These are phyloP conservation scores for Acorus gramineus DNA, from an alignment of 106 monocot species.

Conservation along the genomic window DNA sequence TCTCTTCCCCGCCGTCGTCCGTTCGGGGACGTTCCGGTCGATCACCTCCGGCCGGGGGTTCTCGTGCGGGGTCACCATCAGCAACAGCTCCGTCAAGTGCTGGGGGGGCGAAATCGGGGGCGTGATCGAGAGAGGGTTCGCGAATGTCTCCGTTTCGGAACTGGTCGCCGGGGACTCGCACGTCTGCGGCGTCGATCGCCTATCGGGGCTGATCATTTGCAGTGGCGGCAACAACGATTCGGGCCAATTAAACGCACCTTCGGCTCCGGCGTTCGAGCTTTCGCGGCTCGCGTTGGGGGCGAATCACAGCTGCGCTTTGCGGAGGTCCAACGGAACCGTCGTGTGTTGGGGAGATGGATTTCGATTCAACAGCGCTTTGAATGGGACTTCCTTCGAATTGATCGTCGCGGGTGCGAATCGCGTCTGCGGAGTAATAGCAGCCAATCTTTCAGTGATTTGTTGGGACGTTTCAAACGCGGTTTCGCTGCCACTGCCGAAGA, in stretches of 20 bases:
- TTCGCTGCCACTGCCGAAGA: conserved; percentile 19
- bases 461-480: conserved; percentile 32
- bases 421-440: conserved; percentile 55
- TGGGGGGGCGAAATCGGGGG: conserved; percentile 26
- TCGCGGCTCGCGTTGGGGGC: conserved; percentile 44
- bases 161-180: conserved; percentile 62
- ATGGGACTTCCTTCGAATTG: conserved; percentile 26
- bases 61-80: conserved; percentile 44
- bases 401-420: conserved; percentile 65
- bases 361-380: conserved; percentile 1
- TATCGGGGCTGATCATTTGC: conserved; percentile 31
- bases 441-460: conserved; percentile 56
- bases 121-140: conserved; percentile 25
- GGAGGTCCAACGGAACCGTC: conserved; percentile 30
- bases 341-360: conserved; percentile 57
- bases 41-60: conserved; percentile 66
- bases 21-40: conserved; percentile 35
- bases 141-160: conserved; percentile 28
- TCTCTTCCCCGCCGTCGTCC: conserved; percentile 14
- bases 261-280: conserved; percentile 23
- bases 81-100: conserved; percentile 30
- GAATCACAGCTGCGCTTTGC: conserved; percentile 57
- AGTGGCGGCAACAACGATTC: conserved; percentile 34
- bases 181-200: conserved; percentile 38
- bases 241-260: conserved; percentile 19